Base-by-base conservation (phyloP, 2,329 filamentous ascomycete genomes). In the Chrysosphaeria jannelii region DNA sequence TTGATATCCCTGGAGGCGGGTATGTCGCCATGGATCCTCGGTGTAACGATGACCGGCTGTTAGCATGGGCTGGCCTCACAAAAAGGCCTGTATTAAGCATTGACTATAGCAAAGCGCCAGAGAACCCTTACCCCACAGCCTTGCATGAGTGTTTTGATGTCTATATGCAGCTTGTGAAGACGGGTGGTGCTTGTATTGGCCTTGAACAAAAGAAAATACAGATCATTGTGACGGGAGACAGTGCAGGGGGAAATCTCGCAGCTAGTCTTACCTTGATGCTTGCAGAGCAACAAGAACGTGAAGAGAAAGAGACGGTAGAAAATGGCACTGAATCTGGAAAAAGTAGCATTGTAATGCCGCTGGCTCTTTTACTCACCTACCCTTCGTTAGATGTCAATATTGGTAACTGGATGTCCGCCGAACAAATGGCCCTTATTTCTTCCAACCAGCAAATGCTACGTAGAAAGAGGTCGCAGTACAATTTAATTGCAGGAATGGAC, bases 321-420 rank as follows among this genome's bases (percentile, higher is more conserved):
- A n/a, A 16, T 5, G 10, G 21, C 16, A 18, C 8, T 21, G n/a
- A n/a, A n/a, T n/a, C n/a, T n/a, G 16, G 11, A 4, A 17, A 24
- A 10, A 4, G 9, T 3, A 16, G 10, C 3, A 50, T 90, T 5
- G 69, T 78, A 1, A 40, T 58, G 0, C 85, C 85, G 0, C 69
- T 72, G 24, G 81, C 78, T 0, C 44, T 93, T 6, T 54, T 93
- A 1, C 53, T 90, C 23, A 65, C 88, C 28, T 97, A 97, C 36
- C 85, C 85, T 1, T 67, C 69, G 0, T 48, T 97, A 28, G 85
- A 93, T 36, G 78, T 93, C 71, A 91, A 89, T 36, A 93, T 93
- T 32, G 76, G 76, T 18, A 91, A 79, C 42, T 97, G 85, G 85
- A 93, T 97, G 79, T 79, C 75, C 1, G 81, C 93, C 35, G 81